Evolutionary conservation across 768 basidiomycete genomes (phyloP), one percentile per base, ranked within the genome.

Genomic region (Naganishia antarctica): DNA sequence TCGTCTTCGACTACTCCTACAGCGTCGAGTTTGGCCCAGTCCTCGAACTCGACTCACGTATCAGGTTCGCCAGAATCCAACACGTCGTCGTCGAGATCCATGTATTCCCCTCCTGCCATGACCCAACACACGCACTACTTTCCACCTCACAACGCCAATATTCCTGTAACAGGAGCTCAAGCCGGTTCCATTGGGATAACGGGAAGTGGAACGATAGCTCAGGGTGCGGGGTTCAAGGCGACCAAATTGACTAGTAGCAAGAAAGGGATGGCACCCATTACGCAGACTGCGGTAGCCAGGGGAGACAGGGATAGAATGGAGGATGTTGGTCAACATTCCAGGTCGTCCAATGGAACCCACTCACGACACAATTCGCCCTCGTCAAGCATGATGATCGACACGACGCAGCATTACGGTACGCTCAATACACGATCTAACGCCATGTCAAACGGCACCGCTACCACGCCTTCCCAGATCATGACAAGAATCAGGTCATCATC

Each of bases 1-100:
- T 62, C 61, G 9, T 62, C 61, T 18, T 60, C 59, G 18, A 49
- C 61, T 18, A 40, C 37, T 21, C 48, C 46, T 26, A 62, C 46
- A 3, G 23, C 21, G 15, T 32, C 47, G 15, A 62, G 34, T 8
- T 18, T 32, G 25, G 44, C 23, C 4, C 46, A 12, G 16, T 9
- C 61, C 1, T 23, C 47, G 2, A 16, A 32, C 7, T 9, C 31
- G 26, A 25, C 46, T 12, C 13, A 37, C 31, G 18, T 40, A 3
- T 37, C 61, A 16, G 61, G 61, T n/a, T 61, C 60, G 8, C 60
- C 60, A 18, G 43, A n/a, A 40, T 57, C 53, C 3, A 57, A 34
- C 11, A 25, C 53, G 1, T 57, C 53, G 53, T 57, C 53, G 32
- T 23, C 53, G 4, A 57, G 37, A 26, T 57, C 53, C 21, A 11